These are phyloP conservation scores for Hypoxylon intermedium DNA, from an alignment of 495 filamentous ascomycete species.

Conservation along the genomic window DNA sequence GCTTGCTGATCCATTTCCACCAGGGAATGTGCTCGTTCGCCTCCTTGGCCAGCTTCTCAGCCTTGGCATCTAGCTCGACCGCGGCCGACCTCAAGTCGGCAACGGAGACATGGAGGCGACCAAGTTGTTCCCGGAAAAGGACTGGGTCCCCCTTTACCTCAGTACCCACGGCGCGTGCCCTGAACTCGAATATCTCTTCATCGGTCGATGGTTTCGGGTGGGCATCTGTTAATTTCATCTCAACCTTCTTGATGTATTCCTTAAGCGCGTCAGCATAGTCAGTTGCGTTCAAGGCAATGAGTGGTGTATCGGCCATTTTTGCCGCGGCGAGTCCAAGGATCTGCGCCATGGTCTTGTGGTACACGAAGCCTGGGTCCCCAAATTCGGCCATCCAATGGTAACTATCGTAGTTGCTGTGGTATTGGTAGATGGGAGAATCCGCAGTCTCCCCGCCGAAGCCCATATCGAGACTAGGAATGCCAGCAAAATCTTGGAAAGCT, in stretches of 20 bases:
- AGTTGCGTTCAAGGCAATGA: constrained; percentile 78
- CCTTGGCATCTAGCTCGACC: constrained; percentile 63
- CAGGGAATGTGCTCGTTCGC: constrained; percentile 74
- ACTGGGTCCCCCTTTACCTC: constrained; percentile 60
- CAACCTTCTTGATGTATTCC: constrained; percentile 70
- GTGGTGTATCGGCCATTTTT: constrained; percentile 77
- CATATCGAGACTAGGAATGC: constrained; percentile 84
- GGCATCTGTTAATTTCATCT: constrained; percentile 62
- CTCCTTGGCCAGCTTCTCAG: constrained; percentile 69
- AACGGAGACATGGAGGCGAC: constrained; percentile 53
- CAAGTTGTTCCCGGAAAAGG: constrained; percentile 58
- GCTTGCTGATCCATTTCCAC: constrained; percentile 78
- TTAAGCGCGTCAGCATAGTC: constrained; percentile 73
- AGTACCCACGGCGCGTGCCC: constrained; percentile 48
- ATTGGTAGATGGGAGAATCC: constrained; percentile 67
- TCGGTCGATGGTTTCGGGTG: constrained; percentile 52
- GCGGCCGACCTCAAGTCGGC: constrained; percentile 65
- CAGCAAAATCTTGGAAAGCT: constrained; percentile 91
- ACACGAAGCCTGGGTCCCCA: constrained; percentile 83
- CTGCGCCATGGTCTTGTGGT: constrained; percentile 82
- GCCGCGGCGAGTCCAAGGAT: constrained; percentile 79
- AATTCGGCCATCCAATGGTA: constrained; percentile 85
- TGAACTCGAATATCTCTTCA: constrained; percentile 59
- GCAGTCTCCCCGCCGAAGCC: constrained; percentile 67
- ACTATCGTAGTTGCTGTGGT: constrained; percentile 93